Conservation (phyloP, 2,329 filamentous ascomycete genomes). For the Huntiella omanensis region DNA sequence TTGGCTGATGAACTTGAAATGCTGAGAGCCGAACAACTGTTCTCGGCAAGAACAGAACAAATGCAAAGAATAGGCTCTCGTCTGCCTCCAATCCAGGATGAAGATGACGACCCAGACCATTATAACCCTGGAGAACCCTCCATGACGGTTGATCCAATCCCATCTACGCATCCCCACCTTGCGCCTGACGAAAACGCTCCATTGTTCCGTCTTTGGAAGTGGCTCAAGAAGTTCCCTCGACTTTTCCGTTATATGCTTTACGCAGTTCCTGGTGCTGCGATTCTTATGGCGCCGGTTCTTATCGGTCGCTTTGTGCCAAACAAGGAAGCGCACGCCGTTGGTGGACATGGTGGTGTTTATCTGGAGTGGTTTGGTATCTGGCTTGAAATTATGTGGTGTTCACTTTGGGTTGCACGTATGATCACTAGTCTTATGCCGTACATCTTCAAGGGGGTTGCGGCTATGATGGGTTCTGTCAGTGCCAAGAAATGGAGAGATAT, state of each 20-base stretch:
- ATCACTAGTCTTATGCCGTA: conserved; percentile 31
- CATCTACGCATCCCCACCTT: conserved; percentile 5
- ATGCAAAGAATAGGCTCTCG: conserved; percentile 6
- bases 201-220: conserved; percentile 24
- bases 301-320: conserved; percentile 23
- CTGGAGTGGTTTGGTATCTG: conserved; percentile 89
- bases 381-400: conserved; percentile 85
- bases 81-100: conserved; percentile 4
- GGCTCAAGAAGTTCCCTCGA: conserved; percentile 30
- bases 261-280: conserved; percentile 24
- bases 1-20: conserved; percentile 31
- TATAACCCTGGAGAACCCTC: conserved; percentile 6
- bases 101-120: conserved; percentile 18
- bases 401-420: conserved; percentile 59
- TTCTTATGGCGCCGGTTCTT: conserved; percentile 29
- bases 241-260: conserved; percentile 31
- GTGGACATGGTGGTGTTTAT: conserved; percentile 52
- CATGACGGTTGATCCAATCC: neutral
- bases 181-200: conserved; percentile 15
- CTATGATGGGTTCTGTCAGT: conserved; percentile 62
- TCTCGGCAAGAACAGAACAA: conserved; percentile 21
- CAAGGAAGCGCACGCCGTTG: conserved; percentile 28
- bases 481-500: conserved; percentile 88
- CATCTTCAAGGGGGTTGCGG: conserved; percentile 35
- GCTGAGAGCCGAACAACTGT: conserved; percentile 26